Evolutionary conservation across 495 filamentous ascomycete species (phyloP).

Genomic region (Neurospora hispaniola): DNA sequence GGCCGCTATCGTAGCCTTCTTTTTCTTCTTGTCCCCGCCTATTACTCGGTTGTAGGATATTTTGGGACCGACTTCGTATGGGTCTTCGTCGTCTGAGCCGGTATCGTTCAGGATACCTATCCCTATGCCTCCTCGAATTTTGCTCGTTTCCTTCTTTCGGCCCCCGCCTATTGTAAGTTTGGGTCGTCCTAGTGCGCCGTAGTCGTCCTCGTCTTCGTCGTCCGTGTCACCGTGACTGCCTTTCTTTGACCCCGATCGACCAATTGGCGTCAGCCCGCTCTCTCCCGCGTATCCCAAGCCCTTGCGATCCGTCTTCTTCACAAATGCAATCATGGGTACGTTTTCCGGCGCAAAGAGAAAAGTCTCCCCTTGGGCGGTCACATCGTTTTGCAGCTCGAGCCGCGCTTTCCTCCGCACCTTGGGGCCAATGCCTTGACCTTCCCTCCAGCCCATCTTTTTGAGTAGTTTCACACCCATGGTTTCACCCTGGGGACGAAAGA

Average conservation of each 20-base stretch:
- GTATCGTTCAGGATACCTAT: constrained; percentile 89
- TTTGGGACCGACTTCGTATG: constrained; percentile 81
- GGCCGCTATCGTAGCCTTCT: constrained; percentile 41
- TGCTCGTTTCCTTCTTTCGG: constrained; percentile 37
- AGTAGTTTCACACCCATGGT: constrained; percentile 84
- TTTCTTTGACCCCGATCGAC: constrained; percentile 7
- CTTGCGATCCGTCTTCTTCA: constrained; percentile 65
- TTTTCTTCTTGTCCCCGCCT: constrained; percentile 79
- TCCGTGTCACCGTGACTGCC: constrained; percentile 22
- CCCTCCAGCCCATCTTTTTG: constrained; percentile 92
- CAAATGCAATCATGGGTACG: constrained; percentile 61
- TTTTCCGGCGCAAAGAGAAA: constrained; percentile 89
- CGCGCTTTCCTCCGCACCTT: constrained; percentile 70
- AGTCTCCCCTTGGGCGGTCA: constrained; percentile 35
- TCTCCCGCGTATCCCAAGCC: constrained; percentile 76
- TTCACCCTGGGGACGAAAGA: constrained; percentile 65
- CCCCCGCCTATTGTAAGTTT: constrained; percentile 15
- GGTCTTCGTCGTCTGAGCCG: constrained; percentile 95
- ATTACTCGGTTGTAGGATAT: constrained; percentile 84
- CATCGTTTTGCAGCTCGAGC: constrained; percentile 44
- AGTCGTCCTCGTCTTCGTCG: constrained; percentile 42
- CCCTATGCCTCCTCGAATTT: constrained; percentile 60
- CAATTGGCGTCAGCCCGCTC: constrained; percentile 34
- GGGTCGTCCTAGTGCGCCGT: constrained; percentile 21
- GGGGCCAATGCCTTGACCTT: constrained; percentile 86